phyloP scores from a whole-genome alignment of 345 rosid species.

The Geranium brycei region DNA sequence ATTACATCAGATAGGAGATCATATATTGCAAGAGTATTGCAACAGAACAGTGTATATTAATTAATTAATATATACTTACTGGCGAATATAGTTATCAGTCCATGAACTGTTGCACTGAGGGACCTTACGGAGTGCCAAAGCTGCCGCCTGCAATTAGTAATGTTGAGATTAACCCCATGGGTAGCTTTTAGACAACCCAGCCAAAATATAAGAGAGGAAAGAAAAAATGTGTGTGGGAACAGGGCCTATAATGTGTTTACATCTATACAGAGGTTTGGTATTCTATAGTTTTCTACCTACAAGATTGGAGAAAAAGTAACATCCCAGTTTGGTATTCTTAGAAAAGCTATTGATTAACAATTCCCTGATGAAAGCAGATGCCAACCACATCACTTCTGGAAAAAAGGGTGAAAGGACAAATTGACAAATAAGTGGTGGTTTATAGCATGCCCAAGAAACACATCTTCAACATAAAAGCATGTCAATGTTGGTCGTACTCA shows the following conservation, averaged over 20 bases:
- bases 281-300: too few species aligned
- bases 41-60: background rate
- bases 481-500: background rate
- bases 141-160: slow-evolving; percentile 63
- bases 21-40: slow-evolving; percentile 1
- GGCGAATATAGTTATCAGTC: slow-evolving; percentile 85
- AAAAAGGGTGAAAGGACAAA: background rate
- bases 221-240: background rate
- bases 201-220: background rate
- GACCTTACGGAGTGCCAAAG: slow-evolving; percentile 80
- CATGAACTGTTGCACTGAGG: slow-evolving; percentile 98
- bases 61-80: slow-evolving; percentile 38
- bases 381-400: background rate
- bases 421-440: background rate
- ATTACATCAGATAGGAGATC: slow-evolving; percentile 4
- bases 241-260: too few species aligned
- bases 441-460: background rate
- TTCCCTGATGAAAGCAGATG: background rate
- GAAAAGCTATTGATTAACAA: background rate
- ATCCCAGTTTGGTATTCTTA: too few species aligned
- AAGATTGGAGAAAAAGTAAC: too few species aligned
- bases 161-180: slow-evolving; percentile 3
- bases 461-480: background rate
- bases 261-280: too few species aligned
- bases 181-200: background rate